phyloP scores from a whole-genome alignment of 2,329 filamentous ascomycete genomes.

The Alternaria alternata region DNA sequence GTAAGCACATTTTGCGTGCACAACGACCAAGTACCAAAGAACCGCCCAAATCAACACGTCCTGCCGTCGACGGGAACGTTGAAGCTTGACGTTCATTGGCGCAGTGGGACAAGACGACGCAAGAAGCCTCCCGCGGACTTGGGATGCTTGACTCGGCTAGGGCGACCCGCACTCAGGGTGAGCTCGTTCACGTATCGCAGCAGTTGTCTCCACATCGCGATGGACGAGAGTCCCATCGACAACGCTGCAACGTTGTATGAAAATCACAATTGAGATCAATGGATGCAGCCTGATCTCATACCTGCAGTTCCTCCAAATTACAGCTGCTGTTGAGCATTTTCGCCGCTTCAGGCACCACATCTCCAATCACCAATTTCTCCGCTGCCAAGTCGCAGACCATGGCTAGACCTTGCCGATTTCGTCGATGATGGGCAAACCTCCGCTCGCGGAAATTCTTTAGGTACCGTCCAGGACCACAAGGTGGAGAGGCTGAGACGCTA shows the following conservation, averaged over 20 bases:
- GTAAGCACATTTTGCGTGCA: neutral
- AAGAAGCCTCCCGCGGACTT: constrained; percentile 2
- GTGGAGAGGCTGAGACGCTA: constrained; percentile 19
- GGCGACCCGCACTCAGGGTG: neutral
- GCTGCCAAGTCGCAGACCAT: constrained; percentile 22
- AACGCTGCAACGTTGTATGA: neutral
- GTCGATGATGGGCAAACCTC: constrained; percentile 20
- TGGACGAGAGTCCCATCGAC: neutral
- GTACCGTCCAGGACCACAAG: constrained; percentile 8
- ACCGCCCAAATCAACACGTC: neutral
- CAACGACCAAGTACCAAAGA: neutral
- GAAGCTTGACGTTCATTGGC: neutral
- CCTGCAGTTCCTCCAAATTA: neutral
- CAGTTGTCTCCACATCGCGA: neutral
- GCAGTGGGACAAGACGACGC: neutral
- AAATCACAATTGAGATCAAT: neutral
- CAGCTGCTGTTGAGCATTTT: neutral
- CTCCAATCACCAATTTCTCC: constrained; percentile 40
- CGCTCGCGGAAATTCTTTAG: constrained; percentile 26
- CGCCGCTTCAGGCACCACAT: neutral
- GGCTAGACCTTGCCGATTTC: constrained; percentile 17
- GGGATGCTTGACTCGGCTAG: constrained; percentile 4
- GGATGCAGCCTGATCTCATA: neutral
- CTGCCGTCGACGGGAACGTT: neutral
- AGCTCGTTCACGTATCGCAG: neutral